A percentile compares a stretch with the other conserved stretches of the same genome.
Evolutionary conservation across 495 filamentous ascomycete species (phyloP).

Genomic region (Terfezia claveryi): DNA sequence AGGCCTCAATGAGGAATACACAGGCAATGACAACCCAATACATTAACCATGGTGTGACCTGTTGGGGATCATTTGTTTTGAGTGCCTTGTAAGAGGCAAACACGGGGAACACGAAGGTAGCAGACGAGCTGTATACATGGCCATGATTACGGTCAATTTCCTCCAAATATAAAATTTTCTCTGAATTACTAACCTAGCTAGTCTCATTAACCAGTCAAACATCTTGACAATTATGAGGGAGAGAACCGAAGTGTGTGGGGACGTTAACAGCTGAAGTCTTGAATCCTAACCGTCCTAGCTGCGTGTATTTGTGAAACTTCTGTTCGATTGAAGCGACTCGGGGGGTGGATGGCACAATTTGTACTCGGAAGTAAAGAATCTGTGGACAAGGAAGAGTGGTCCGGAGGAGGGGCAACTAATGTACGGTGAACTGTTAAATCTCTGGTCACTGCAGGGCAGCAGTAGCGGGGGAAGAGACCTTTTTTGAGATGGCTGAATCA

Average conservation of each 20-base stretch:
- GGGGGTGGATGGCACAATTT: too few relatives aligned
- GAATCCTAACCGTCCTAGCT: too few relatives aligned
- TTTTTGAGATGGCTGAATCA: too few relatives aligned
- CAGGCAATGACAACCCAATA: slow-evolving; percentile 90
- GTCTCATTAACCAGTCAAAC: background rate
- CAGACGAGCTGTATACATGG: slow-evolving; percentile 38
- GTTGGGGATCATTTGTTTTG: slow-evolving; percentile 70
- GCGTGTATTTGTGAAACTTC: too few relatives aligned
- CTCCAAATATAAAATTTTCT: background rate
- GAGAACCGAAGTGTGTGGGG: background rate
- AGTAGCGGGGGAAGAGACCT: too few relatives aligned
- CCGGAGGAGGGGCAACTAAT: too few relatives aligned
- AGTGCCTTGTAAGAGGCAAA: slow-evolving; percentile 98
- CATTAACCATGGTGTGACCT: slow-evolving; percentile 96
- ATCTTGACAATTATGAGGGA: background rate
- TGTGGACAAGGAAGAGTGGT: too few relatives aligned
- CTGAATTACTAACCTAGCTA: background rate
- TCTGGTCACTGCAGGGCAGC: too few relatives aligned
- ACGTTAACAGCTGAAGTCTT: too few relatives aligned
- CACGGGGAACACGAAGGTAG: slow-evolving; percentile 82
- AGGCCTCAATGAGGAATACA: slow-evolving; percentile 63
- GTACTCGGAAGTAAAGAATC: too few relatives aligned
- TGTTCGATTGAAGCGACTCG: background rate
- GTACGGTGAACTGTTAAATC: too few relatives aligned
- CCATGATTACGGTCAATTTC: background rate